These are phyloP conservation scores for Microbotryum scabiosae DNA, from an alignment of 1,284 basidiomycete species.

Conservation along the genomic window DNA sequence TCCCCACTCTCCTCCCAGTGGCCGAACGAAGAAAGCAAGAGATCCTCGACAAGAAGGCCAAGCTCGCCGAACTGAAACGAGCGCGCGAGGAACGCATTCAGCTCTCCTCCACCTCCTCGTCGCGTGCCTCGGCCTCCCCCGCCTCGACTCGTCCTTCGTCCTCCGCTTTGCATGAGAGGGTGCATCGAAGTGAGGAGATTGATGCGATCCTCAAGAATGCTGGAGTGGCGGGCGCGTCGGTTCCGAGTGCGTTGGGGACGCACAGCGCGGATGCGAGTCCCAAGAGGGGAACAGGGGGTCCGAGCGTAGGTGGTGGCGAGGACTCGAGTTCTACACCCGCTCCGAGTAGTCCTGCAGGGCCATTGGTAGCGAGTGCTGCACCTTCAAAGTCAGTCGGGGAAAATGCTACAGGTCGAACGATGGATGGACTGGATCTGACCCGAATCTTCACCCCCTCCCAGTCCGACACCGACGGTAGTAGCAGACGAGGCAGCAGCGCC, in stretches of 20 bases:
- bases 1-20: neutral
- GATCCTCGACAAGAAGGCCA: constrained; percentile 83
- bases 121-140: neutral
- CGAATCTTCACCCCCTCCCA: too few relatives aligned
- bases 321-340: too few relatives aligned
- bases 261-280: neutral
- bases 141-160: neutral
- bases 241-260: neutral
- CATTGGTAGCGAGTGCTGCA: too few relatives aligned
- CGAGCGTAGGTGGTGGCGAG: neutral
- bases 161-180: neutral
- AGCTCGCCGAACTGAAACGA: constrained; percentile 72
- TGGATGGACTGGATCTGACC: too few relatives aligned
- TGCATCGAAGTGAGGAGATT: neutral
- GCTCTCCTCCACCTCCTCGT: too few relatives aligned
- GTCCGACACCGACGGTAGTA: too few relatives aligned
- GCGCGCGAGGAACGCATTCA: constrained; percentile 53
- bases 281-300: neutral
- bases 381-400: too few relatives aligned
- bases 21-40: constrained; percentile 44
- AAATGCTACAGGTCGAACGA: too few relatives aligned
- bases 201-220: neutral
- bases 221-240: too few relatives aligned
- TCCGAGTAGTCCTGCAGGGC: too few relatives aligned
- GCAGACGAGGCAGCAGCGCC: too few relatives aligned